Evolutionary conservation across 2,329 filamentous ascomycete genomes (phyloP).

Genomic region (Fusarium torreyae): DNA sequence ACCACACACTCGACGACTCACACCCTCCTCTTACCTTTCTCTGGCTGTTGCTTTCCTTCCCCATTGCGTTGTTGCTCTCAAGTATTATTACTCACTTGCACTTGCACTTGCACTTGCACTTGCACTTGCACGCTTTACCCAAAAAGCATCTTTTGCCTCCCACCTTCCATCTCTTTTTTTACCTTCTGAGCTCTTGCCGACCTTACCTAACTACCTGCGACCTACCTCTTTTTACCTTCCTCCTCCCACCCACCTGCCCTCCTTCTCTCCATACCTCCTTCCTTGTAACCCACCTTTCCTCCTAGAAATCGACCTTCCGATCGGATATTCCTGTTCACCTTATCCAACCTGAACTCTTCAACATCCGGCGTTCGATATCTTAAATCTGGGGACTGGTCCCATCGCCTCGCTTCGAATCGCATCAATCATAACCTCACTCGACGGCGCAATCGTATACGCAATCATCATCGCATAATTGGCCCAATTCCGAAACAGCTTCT

Average conservation of each 20-base stretch:
- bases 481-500: conserved; percentile 47
- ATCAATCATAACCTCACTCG: conserved; percentile 32
- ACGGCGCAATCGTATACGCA: conserved; percentile 45
- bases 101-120: conserved; percentile 39
- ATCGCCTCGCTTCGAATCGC: conserved; percentile 15
- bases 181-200: conserved; percentile 42
- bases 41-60: conserved; percentile 36
- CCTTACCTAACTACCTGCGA: conserved; percentile 37
- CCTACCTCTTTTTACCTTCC: conserved; percentile 25
- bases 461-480: conserved; percentile 40
- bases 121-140: conserved; percentile 46
- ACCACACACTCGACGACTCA: conserved; percentile 45
- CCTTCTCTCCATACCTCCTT: conserved; percentile 33
- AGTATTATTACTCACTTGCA: conserved; percentile 42
- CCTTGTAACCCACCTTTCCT: conserved; percentile 37
- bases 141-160: conserved; percentile 50
- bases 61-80: conserved; percentile 41
- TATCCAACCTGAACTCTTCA: conserved; percentile 25
- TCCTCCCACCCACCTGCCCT: conserved; percentile 32
- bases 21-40: conserved; percentile 45
- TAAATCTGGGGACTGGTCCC: conserved; percentile 9
- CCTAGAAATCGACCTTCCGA: conserved; percentile 20
- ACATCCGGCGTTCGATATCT: conserved; percentile 12
- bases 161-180: conserved; percentile 47
- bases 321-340: conserved; percentile 25